These are phyloP conservation scores for Tilletiopsis washingtonensis DNA, from an alignment of 1,284 basidiomycete species.

Conservation along the genomic window DNA sequence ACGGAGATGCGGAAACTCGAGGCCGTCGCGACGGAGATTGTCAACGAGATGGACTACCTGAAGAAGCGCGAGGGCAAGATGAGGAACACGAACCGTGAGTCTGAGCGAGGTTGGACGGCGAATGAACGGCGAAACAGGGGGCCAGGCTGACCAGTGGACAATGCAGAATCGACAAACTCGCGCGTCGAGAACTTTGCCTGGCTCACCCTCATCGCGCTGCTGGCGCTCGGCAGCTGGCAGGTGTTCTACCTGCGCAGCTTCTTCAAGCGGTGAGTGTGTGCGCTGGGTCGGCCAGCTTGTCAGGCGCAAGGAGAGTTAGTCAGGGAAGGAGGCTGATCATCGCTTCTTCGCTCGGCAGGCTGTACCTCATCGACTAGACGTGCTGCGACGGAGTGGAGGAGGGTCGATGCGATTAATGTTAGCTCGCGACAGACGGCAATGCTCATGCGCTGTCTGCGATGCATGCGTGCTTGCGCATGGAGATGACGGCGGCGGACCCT, in stretches of 20 bases:
- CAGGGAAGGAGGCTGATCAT: neutral
- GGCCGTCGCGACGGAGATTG: constrained; percentile 83
- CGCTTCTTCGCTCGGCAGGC: neutral
- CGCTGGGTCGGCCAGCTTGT: no score
- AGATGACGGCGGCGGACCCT: no score
- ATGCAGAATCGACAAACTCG: constrained; percentile 79
- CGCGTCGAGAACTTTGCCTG: constrained; percentile 90
- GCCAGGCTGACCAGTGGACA: no score
- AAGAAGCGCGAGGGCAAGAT: constrained; percentile 82
- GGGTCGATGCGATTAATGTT: no score
- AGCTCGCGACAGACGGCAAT: no score
- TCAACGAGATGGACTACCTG: constrained; percentile 87
- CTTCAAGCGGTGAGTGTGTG: constrained; percentile 66
- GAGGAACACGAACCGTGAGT: constrained; percentile 81
- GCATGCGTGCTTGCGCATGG: no score
- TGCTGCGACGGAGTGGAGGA: neutral
- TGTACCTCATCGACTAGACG: neutral
- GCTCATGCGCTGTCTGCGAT: no score
- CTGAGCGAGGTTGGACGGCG: no score
- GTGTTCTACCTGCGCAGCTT: constrained; percentile 84
- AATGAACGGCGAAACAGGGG: no score
- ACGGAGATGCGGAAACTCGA: constrained; percentile 98
- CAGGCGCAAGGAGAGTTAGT: neutral
- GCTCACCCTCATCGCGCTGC: constrained; percentile 70
- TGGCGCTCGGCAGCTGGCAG: constrained; percentile 86